Evolutionary conservation across 208 protist genomes (phyloP).

Genomic region (Trypanosoma mega): DNA sequence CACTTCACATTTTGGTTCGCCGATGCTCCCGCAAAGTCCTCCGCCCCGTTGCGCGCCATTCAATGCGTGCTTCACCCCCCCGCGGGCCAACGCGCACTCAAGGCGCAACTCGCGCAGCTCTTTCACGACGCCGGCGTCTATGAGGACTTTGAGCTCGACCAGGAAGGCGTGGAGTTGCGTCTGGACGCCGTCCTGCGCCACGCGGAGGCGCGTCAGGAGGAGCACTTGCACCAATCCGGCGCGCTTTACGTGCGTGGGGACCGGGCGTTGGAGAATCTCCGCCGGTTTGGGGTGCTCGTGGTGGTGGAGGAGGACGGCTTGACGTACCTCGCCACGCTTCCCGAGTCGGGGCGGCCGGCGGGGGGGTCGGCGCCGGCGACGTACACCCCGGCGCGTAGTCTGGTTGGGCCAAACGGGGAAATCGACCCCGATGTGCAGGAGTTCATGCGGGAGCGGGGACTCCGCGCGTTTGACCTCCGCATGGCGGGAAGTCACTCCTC

Average conservation of each 20-base stretch:
- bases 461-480: constrained; percentile 79
- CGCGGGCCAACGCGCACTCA: constrained; percentile 40
- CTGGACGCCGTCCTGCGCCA: constrained; percentile 66
- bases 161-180: constrained; percentile 46
- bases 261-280: constrained; percentile 71
- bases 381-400: constrained; percentile 41
- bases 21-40: background rate
- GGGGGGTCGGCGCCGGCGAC: constrained; percentile 24
- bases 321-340: constrained; percentile 78
- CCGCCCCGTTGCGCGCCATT: constrained; percentile 34
- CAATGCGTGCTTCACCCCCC: constrained; percentile 64
- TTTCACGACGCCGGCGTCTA: constrained; percentile 63
- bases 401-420: constrained; percentile 75
- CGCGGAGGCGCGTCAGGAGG: constrained; percentile 61
- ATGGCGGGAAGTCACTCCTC: constrained; percentile 74
- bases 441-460: constrained; percentile 68
- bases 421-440: constrained; percentile 70
- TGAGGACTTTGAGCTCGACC: constrained; percentile 68
- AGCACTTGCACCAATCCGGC: constrained; percentile 63
- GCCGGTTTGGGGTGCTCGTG: constrained; percentile 66
- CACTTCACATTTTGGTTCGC: constrained; percentile 72
- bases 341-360: constrained; percentile 35
- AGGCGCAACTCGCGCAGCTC: constrained; percentile 62
- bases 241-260: constrained; percentile 73
- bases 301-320: constrained; percentile 66